Base-by-base conservation (phyloP, 208 protist genomes). In the Giardia duodenalis region DNA sequence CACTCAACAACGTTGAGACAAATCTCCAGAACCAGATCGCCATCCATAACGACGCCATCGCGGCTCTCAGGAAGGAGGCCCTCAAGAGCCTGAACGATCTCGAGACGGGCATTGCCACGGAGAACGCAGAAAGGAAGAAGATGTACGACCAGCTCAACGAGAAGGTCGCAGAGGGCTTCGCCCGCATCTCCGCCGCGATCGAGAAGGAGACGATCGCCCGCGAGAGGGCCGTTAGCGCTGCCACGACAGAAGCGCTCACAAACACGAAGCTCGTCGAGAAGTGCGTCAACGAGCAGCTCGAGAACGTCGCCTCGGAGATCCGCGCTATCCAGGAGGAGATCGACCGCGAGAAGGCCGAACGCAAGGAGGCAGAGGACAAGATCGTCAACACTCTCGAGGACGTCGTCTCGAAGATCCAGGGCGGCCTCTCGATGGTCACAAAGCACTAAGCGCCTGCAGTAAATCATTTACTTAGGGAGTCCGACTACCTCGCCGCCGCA, bases 61-160 rank as follows among this genome's bases (percentile, higher is more conserved):
- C 57, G 19, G 57, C 57, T 30, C 57, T 76, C 30, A 10, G 57
- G 19, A 76, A 76, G 57, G 57, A 76, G 57, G 57, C 57, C 19
- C 57, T 76, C 19, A 76, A 76, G 57, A 76, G 57, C 57, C 57
- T 76, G 19, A 76, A 76, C 57, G 57, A 76, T 30, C 57, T 76
- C 30, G 57, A 76, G 57, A 76, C 57, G 19, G 57, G 57, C 57
- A 76, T 76, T 76, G 57, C 57, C 19, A 76, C 57, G 57, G 57
- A 76, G 57, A 76, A 76, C 57, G 57, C 57, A 76, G 57, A 76
- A 30, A 10, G 57, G 19, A 76, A 76, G 57, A 76, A 76, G 57
- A 76, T 76, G 57, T 76, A 76, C 57, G 57, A 76, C 57, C 57
- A 76, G 57, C 57, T 76, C 57, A 76, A 76, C 57, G 57, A 76